Conservation (phyloP, 768 basidiomycete genomes). For the Suillus bovinus region DNA sequence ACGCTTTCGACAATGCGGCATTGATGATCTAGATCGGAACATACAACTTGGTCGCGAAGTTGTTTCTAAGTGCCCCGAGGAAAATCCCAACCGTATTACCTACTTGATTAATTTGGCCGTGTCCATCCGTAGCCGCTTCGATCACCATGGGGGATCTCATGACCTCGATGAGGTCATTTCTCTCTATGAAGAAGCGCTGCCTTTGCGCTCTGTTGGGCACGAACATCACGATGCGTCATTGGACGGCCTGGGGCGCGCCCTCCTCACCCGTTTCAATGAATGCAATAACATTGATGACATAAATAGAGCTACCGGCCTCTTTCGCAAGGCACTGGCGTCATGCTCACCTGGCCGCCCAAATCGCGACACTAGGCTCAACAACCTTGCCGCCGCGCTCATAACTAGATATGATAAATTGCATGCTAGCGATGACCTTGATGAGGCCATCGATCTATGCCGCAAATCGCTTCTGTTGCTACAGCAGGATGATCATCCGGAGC, state of each 20-base stretch:
- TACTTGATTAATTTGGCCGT: constrained; percentile 21
- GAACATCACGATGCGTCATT: constrained; percentile 7
- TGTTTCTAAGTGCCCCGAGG: constrained; percentile 22
- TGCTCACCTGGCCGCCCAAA: constrained; percentile 17
- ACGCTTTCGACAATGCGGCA: constrained; percentile 18
- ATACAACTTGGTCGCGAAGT: constrained; percentile 16
- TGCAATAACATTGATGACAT: constrained; percentile 14
- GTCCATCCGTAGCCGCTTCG: constrained; percentile 13
- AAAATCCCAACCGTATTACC: constrained; percentile 12
- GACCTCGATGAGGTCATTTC: constrained; percentile 21
- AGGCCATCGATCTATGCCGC: not conserved
- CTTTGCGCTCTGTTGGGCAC: constrained; percentile 8
- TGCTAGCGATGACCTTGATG: not conserved
- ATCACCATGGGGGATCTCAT: constrained; percentile 10
- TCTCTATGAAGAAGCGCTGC: constrained; percentile 9
- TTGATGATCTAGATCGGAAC: constrained; percentile 21
- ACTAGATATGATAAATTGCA: not conserved
- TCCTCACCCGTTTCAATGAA: constrained; percentile 16
- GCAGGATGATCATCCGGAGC: not conserved
- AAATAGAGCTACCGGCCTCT: constrained; percentile 14
- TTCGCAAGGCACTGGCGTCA: constrained; percentile 15
- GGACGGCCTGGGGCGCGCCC: constrained; percentile 17
- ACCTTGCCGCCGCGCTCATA: constrained; percentile 9
- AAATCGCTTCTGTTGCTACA: not conserved
- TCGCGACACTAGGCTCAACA: constrained; percentile 8